Base-by-base conservation (phyloP, 1,139 yeast genomes). In the Candida glucosophila region DNA sequence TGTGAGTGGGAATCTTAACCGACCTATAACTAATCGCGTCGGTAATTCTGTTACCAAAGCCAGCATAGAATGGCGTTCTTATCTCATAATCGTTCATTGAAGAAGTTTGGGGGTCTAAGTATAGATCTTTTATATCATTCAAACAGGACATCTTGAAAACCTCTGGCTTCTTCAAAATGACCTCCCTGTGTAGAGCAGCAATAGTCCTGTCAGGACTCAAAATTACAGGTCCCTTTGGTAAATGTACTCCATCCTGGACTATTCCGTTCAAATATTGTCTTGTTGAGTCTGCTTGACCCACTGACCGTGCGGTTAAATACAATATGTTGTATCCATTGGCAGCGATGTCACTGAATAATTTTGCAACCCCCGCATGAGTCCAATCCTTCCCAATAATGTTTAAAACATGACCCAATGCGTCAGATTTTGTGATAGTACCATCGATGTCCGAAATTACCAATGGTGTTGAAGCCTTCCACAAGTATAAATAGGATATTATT, bases 131-230 rank as follows among this genome's bases (percentile, higher is more conserved):
- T 33, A 92, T 78, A 56, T 92, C 99, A 27, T 79, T 75, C 35
- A 92, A 61, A 54, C 98, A 90, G 1, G 98, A 94, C 92, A 92
- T 92, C 45, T 92, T 92, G 62, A 92, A 92, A 17, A 92, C 93
- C 49, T 92, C 98, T 0, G 99, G 98, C 46, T 90, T 88, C 39
- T 86, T 82, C 47, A 90, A 60, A 26, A 92, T 90, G 22, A 92
- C 93, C 46, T 92, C 99, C 36, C 98, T 66, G 40, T 71, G 70
- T 29, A 92, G 58, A 0, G 98, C 98, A 2, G 98, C 98, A 63
- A 92, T 85, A 1, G 97, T 90, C 39, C 99, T 57, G 52, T 92
- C 99, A 0, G 99, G 99, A 23, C 95, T 82, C 28, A 92, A 57
- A 25, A 92, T 86, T 3, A 92, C 99, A 0, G 99, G 99, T 0